Evolutionary conservation across 2,329 filamentous ascomycete genomes (phyloP).

Genomic region (Helicocarpus griseus): DNA sequence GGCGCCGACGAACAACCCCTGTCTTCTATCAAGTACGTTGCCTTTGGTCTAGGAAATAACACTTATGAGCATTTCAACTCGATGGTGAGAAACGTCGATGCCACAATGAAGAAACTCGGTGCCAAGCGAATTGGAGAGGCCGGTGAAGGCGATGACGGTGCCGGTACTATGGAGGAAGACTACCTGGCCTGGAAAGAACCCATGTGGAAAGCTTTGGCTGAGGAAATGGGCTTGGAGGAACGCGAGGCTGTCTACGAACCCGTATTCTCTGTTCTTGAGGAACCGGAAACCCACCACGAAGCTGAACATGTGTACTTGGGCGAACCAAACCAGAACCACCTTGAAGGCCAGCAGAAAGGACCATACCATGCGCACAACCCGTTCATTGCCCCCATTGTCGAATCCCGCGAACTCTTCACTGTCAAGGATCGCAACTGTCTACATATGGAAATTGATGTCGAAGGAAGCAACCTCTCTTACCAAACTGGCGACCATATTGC

Average conservation of each 20-base stretch:
- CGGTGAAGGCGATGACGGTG: conserved; percentile 93
- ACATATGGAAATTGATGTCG: conserved; percentile 90
- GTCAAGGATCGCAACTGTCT: conserved; percentile 89
- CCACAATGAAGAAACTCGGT: conserved; percentile 69
- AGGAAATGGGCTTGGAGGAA: conserved; percentile 82
- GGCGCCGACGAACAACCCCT: conserved; percentile 59
- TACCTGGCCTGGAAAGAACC: conserved; percentile 98
- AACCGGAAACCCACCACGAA: conserved; percentile 62
- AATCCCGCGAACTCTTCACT: conserved; percentile 84
- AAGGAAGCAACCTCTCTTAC: conserved; percentile 80
- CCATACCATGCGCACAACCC: conserved; percentile 96
- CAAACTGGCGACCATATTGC: conserved; percentile 97
- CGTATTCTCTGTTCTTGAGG: conserved; percentile 72
- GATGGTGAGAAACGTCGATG: conserved; percentile 89
- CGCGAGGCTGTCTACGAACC: conserved; percentile 95
- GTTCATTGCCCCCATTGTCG: conserved; percentile 84
- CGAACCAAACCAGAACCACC: conserved; percentile 92
- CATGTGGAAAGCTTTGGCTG: conserved; percentile 83
- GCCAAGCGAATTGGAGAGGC: conserved; percentile 75
- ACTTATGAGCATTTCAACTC: conserved; percentile 99
- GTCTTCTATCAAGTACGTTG: conserved; percentile 77
- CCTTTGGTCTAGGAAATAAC: conserved; percentile 96
- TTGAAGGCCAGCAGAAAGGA: conserved; percentile 72
- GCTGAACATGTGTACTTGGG: conserved; percentile 82
- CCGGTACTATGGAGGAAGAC: conserved; percentile 99